Conservation (phyloP, 1,284 basidiomycete species). For the Boletus smithii region DNA sequence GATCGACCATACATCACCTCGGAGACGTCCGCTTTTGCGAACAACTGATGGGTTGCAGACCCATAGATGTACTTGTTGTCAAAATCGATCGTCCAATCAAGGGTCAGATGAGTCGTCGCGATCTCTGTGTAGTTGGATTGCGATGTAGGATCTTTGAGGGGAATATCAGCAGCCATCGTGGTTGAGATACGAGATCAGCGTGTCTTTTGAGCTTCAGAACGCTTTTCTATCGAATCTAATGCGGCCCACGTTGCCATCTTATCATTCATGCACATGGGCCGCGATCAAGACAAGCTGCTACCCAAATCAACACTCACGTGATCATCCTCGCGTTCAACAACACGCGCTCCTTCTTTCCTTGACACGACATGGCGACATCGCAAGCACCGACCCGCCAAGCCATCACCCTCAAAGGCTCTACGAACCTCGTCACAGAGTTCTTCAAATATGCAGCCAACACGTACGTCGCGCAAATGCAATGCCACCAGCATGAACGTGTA, state of each 20-base stretch:
- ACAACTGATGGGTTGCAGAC: conserved; percentile 66
- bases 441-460: conserved; percentile 97
- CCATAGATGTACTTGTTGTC: conserved; percentile 64
- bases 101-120: conserved; percentile 62
- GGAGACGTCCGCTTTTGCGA: conserved; percentile 57
- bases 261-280: too few species aligned
- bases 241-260: too few species aligned
- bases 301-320: conserved; percentile 15
- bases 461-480: conserved; percentile 47
- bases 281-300: too few species aligned
- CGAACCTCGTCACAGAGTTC: conserved; percentile 95
- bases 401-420: conserved; percentile 94
- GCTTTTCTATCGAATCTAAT: too few species aligned
- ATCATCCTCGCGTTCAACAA: conserved; percentile 7
- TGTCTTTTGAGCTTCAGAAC: too few species aligned
- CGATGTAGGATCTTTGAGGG: conserved; percentile 50
- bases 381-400: conserved; percentile 68
- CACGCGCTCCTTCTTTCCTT: background rate
- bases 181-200: too few species aligned
- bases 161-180: conserved; percentile 19
- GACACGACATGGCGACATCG: conserved; percentile 45
- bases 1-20: conserved; percentile 56
- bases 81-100: conserved; percentile 89
- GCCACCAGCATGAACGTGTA: background rate
- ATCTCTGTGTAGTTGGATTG: conserved; percentile 80